Evolutionary conservation across 1,284 basidiomycete species (phyloP), one percentile per base, ranked within the genome.

Genomic region (Rhodotorula mucilaginosa): DNA sequence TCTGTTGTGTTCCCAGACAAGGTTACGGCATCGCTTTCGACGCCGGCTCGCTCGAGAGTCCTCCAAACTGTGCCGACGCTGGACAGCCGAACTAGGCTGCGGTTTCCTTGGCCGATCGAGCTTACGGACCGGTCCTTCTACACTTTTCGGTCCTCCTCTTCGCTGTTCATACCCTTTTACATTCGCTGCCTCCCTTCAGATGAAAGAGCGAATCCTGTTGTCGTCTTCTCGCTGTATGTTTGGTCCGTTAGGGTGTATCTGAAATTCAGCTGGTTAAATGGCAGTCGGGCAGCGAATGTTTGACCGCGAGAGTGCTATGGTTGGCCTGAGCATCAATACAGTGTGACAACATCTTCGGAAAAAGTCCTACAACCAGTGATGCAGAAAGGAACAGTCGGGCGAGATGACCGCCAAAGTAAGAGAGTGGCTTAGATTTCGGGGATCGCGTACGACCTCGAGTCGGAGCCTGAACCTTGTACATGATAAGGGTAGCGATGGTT

Each of bases 401-500:
- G 26, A 13, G 29, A 31, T 21, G 44, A 44, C 13, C 29, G 58
- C 19, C 15, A 5, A 18, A 59, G 18, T 31, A 21, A 58, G 59
- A 47, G 34, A 13, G n/a, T 1, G 58, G 2, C 1, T 8, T 2
- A 72, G 31, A 73, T 67, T 57, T 73, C 72, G 8, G 72, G 72
- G 12, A 73, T 66, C 2, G 69, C 59, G 51, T 73, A 73, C 21
- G 58, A 48, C 26, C 68, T 21, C 56, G 68, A 64, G 29, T 70
- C 68, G 34, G 23, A 48, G 1, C 66, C 68, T 49, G 29, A 49
- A 7, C 72, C 72, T 61, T 73, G 68, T 15, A 63, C 60, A 52
- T 70, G 68, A n/a, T 68, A 65, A 46, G 72, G 72, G 63, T 73
- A 73, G 44, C 13, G 49, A 5, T 34, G 68, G 58, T 63, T 39